Evolutionary conservation across 345 rosid genomes (phyloP).

Genomic region (Eutrema heterophyllum): DNA sequence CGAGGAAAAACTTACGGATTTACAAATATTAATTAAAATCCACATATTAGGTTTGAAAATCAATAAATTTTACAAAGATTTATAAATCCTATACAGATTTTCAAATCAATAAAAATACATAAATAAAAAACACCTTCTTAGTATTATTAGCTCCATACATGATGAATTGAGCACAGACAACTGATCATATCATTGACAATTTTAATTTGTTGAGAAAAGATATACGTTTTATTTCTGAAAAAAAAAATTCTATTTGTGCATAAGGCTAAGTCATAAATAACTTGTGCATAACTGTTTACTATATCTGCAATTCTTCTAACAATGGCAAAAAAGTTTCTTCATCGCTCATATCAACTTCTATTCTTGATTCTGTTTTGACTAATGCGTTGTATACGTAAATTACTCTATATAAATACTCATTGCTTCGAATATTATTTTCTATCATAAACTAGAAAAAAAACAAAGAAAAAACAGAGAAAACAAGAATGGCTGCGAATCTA

Average conservation of each 20-base stretch:
- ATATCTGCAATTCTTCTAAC: slow-evolving; percentile 14
- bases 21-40: no score
- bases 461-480: slow-evolving; percentile 3
- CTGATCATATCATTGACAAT: background rate
- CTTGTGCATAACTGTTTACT: background rate
- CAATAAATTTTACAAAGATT: no score
- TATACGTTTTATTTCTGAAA: background rate
- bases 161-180: background rate
- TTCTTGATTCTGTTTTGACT: slow-evolving; percentile 20
- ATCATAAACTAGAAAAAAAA: background rate
- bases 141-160: no score
- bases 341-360: slow-evolving; percentile 22
- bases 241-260: background rate
- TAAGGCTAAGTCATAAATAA: background rate
- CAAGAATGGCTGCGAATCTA: slow-evolving; percentile 29
- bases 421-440: background rate
- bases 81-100: no score
- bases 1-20: no score
- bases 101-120: no score
- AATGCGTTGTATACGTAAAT: slow-evolving; percentile 16
- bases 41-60: no score
- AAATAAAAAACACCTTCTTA: no score
- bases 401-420: slow-evolving; percentile 3
- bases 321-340: background rate
- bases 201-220: background rate